Conservation (phyloP, 2,329 filamentous ascomycete genomes). For the Immersiporthe knoxdaviesiana region DNA sequence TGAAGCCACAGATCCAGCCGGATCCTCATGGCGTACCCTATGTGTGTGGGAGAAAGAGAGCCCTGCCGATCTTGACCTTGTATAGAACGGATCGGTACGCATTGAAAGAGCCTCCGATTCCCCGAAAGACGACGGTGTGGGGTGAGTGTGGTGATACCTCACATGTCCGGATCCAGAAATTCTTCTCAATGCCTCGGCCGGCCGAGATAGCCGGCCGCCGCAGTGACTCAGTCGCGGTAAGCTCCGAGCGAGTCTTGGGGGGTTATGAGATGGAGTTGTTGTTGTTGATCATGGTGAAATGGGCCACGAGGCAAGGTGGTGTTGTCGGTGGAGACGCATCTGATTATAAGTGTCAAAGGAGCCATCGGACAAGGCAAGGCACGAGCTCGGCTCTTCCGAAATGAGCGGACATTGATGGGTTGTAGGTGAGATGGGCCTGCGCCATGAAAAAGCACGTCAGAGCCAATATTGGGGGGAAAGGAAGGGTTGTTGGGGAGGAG, state of each 20-base stretch:
- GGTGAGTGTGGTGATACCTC: not conserved
- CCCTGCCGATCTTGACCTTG: not conserved
- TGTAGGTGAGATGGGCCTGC: constrained; percentile 1
- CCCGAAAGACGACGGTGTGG: not conserved
- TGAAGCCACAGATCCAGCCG: constrained; percentile 4
- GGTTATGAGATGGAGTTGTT: not conserved
- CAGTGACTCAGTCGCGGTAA: not conserved
- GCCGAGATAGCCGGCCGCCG: not conserved
- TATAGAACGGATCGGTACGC: constrained; percentile 1
- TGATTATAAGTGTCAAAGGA: constrained; percentile 15
- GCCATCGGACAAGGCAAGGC: not conserved
- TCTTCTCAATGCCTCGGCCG: not conserved
- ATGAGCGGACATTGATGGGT: constrained; percentile 5
- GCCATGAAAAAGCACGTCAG: not conserved
- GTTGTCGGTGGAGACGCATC: constrained; percentile 21
- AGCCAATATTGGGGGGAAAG: not conserved
- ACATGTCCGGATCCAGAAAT: not conserved
- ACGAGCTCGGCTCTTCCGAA: constrained; percentile 1
- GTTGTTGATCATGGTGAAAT: constrained; percentile 9
- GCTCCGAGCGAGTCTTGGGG: not conserved
- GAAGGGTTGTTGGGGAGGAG: not conserved
- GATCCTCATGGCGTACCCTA: not conserved
- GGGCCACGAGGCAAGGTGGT: constrained; percentile 28
- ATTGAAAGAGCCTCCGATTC: not conserved
- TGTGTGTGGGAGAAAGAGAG: too few relatives aligned